Percentiles rank a stretch among this genome's conserved stretches.
Evolutionary conservation across 2,329 filamentous ascomycete genomes (phyloP).

Genomic region (Fusarium setosum): DNA sequence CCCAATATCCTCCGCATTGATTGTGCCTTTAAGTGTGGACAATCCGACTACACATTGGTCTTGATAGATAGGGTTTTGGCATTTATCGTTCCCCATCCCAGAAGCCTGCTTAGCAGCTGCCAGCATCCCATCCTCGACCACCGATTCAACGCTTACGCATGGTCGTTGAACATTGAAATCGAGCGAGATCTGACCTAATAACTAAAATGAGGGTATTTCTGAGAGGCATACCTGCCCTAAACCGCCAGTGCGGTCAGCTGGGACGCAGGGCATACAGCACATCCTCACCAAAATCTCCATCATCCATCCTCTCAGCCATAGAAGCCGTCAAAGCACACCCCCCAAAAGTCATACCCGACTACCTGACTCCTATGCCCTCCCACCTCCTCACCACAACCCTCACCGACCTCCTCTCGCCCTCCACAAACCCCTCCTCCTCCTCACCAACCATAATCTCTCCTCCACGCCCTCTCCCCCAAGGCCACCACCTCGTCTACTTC

Average conservation of each 20-base stretch:
- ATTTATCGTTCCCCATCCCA: no score
- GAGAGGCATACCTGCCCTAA: background rate
- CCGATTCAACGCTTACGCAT: background rate
- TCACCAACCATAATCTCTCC: conserved; percentile 36
- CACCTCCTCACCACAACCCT: conserved; percentile 75
- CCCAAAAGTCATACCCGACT: conserved; percentile 55
- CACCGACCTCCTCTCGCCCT: conserved; percentile 59
- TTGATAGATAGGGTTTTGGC: no score
- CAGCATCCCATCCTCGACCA: no score
- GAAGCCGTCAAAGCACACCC: conserved; percentile 41
- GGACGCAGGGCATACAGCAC: conserved; percentile 8
- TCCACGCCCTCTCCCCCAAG: conserved; percentile 64
- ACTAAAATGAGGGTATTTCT: conserved; percentile 13
- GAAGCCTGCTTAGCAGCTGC: no score
- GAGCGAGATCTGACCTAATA: no score
- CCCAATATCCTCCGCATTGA: no score
- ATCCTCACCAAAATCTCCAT: background rate
- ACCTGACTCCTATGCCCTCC: conserved; percentile 68
- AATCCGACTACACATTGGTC: no score
- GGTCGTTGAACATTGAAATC: no score
- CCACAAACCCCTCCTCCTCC: conserved; percentile 13
- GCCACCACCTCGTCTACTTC: conserved; percentile 90
- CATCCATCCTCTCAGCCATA: conserved; percentile 24
- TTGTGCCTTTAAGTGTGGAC: no score
- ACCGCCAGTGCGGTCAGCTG: conserved; percentile 11